Conservation (phyloP, 2,329 filamentous ascomycete species). For the Zymoseptoria tritici region DNA sequence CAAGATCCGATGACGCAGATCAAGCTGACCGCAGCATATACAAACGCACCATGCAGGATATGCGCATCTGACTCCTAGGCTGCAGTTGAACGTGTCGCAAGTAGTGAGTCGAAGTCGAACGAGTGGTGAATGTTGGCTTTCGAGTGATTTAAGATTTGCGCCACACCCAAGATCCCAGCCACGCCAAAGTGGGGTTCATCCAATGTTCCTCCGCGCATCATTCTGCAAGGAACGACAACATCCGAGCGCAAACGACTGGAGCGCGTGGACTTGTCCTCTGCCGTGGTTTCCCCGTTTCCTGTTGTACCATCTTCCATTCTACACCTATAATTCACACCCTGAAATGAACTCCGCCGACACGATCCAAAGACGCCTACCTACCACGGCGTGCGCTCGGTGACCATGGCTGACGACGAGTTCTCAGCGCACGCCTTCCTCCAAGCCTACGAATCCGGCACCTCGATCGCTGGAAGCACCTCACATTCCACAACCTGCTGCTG, state of each 20-base stretch:
- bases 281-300: not conserved
- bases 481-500: conserved; percentile 62
- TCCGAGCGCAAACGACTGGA: not conserved
- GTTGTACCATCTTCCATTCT: not conserved
- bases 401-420: not conserved
- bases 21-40: not conserved
- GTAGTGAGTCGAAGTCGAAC: not conserved
- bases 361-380: not conserved
- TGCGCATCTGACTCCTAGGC: not conserved
- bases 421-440: not conserved
- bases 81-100: not conserved
- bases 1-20: not conserved
- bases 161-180: not conserved
- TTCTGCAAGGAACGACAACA: not conserved
- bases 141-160: not conserved
- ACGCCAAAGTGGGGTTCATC: not conserved
- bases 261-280: not conserved
- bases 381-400: not conserved
- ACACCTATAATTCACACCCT: not conserved
- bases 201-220: not conserved
- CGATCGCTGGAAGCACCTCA: not conserved
- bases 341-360: not conserved
- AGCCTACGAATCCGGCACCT: not conserved
- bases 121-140: not conserved
- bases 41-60: not conserved